Evolutionary conservation across 805 yeast genomes (phyloP).

Genomic region (Kuraishia ogatae): DNA sequence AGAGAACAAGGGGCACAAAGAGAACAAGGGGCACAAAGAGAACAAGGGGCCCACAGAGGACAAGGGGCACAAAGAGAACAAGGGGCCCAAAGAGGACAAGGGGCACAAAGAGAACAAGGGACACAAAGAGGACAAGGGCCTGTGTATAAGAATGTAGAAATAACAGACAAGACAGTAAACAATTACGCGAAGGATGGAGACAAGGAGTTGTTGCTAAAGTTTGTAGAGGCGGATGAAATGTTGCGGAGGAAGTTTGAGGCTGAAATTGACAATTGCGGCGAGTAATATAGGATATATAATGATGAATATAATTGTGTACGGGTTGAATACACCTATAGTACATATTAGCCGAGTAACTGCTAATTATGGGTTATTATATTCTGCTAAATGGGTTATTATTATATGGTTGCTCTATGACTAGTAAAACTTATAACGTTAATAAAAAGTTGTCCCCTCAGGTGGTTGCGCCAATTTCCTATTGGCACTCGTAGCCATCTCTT

Average conservation of each 20-base stretch:
- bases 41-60: slow-evolving; percentile 8
- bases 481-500: slow-evolving; percentile 76
- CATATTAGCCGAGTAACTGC: too few species aligned
- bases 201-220: slow-evolving; percentile 14
- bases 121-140: slow-evolving; percentile 5
- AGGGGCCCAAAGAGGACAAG: too few species aligned
- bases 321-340: background rate
- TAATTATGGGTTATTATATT: too few species aligned
- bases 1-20: too few species aligned
- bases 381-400: too few species aligned
- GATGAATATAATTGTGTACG: too few species aligned
- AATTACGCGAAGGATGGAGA: slow-evolving; percentile 11
- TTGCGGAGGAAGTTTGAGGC: slow-evolving; percentile 15
- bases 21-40: too few species aligned
- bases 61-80: too few species aligned
- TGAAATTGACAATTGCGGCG: background rate
- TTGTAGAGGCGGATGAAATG: slow-evolving; percentile 22
- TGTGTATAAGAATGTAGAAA: slow-evolving; percentile 24
- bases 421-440: background rate
- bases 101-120: too few species aligned
- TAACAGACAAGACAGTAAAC: slow-evolving; percentile 28
- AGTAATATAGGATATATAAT: too few species aligned
- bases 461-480: slow-evolving; percentile 90
- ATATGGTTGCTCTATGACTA: background rate
- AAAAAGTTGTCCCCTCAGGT: slow-evolving; percentile 65